A percentile compares a stretch with the other conserved stretches of the same genome.
phyloP scores from a whole-genome alignment of 805 yeast genomes.

The Barnettozyma vustinii region DNA sequence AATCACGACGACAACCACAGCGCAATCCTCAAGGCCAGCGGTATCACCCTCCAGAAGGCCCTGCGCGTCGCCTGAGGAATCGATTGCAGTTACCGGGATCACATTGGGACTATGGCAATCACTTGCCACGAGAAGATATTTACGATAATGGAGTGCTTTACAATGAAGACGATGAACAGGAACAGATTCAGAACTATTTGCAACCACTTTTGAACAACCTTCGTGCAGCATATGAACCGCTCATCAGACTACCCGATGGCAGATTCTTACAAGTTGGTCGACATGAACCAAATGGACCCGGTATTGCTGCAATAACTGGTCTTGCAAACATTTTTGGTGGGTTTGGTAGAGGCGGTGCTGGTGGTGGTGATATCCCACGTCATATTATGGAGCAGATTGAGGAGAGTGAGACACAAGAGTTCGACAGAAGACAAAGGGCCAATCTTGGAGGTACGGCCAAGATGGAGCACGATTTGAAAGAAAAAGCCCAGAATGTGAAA shows the following conservation, averaged over 20 bases:
- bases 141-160: neutral
- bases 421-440: conserved; percentile 8
- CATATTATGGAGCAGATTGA: conserved; percentile 16
- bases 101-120: conserved; percentile 1
- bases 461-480: neutral
- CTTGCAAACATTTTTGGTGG: neutral
- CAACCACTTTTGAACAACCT: neutral
- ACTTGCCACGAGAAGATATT: neutral
- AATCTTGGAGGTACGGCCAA: conserved; percentile 12
- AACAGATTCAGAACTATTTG: neutral
- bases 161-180: neutral
- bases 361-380: conserved; percentile 9
- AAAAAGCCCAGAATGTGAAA: neutral
- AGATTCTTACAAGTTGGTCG: neutral
- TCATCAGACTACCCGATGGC: neutral
- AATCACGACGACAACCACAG: neutral
- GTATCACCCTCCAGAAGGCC: neutral
- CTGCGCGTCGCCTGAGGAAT: neutral
- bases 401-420: conserved; percentile 15
- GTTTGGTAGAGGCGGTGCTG: neutral
- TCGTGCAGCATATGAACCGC: neutral
- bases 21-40: neutral
- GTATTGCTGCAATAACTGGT: neutral
- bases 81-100: neutral
- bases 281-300: neutral